Conservation (phyloP, 352 stramenopile genomes). For the Detonula confervacea region DNA sequence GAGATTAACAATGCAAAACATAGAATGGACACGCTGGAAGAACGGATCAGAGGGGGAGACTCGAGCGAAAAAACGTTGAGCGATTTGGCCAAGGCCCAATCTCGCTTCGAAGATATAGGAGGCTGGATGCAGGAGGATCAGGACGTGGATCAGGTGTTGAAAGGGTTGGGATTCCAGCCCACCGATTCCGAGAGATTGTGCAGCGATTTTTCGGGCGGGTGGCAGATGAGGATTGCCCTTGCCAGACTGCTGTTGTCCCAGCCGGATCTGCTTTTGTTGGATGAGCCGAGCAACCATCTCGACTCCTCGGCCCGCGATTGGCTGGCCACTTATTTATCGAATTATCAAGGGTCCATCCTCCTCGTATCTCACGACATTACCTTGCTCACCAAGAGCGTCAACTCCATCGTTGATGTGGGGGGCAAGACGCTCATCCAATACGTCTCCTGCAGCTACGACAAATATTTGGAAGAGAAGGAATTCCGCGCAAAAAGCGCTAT, state of each 20-base stretch:
- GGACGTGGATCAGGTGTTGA: constrained; percentile 91
- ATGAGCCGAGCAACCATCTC: constrained; percentile 99
- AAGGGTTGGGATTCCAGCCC: constrained; percentile 95
- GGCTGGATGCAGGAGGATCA: constrained; percentile 89
- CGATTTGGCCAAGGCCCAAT: constrained; percentile 67
- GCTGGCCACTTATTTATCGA: constrained; percentile 96
- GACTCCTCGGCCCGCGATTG: constrained; percentile 95
- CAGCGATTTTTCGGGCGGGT: constrained; percentile 95
- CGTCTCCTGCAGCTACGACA: constrained; percentile 82
- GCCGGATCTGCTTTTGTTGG: constrained; percentile 95
- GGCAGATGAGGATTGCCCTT: constrained; percentile 95
- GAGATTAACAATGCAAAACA: constrained; percentile 75
- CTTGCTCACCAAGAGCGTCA: constrained; percentile 93
- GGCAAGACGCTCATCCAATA: constrained; percentile 77
- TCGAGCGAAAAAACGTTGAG: constrained; percentile 77
- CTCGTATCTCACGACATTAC: constrained; percentile 97
- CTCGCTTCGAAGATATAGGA: constrained; percentile 79
- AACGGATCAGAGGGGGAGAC: constrained; percentile 64
- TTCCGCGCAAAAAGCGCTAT: constrained; percentile 70
- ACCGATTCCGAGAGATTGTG: constrained; percentile 93
- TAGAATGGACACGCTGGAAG: constrained; percentile 69
- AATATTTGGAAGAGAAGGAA: constrained; percentile 84
- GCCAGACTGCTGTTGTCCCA: constrained; percentile 94
- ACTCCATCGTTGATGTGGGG: constrained; percentile 84
- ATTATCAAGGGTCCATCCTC: constrained; percentile 94